These are phyloP conservation scores for Trichoderma semiorbis DNA, from an alignment of 2,329 filamentous ascomycete species.

Conservation along the genomic window DNA sequence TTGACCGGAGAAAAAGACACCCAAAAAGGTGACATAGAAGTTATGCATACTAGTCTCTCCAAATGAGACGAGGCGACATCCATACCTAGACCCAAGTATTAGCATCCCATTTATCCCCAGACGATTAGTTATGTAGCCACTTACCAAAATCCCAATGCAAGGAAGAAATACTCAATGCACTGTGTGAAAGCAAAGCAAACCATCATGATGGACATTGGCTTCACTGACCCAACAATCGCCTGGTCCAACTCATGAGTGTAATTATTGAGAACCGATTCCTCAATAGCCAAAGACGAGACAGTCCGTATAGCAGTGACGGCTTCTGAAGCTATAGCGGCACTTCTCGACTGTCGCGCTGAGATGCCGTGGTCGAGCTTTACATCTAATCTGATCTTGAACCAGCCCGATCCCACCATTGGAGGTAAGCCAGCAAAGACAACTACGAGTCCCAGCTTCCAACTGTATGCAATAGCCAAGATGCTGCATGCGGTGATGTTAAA, in stretches of 20 bases:
- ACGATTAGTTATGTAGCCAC: neutral
- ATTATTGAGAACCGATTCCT: conserved; percentile 32
- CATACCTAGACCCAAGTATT: conserved; percentile 27
- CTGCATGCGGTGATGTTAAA: conserved; percentile 37
- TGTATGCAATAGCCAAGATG: conserved; percentile 42
- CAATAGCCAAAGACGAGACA: conserved; percentile 41
- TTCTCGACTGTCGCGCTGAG: conserved; percentile 34
- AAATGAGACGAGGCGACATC: conserved; percentile 36
- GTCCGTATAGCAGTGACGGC: conserved; percentile 39
- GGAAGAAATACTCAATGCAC: conserved; percentile 37
- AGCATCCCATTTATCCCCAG: neutral
- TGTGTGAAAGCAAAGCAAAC: conserved; percentile 38
- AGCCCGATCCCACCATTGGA: conserved; percentile 36
- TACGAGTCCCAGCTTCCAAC: conserved; percentile 49
- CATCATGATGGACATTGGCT: conserved; percentile 34
- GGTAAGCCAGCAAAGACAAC: conserved; percentile 43
- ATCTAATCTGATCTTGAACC: conserved; percentile 39
- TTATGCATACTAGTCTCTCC: conserved; percentile 51
- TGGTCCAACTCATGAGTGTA: conserved; percentile 32
- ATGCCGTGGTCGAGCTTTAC: conserved; percentile 37
- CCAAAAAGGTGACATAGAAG: conserved; percentile 50
- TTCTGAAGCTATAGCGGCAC: conserved; percentile 44
- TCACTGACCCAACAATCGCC: conserved; percentile 29
- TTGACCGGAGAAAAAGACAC: conserved; percentile 46
- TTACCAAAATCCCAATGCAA: conserved; percentile 41